Evolutionary conservation across 441 rosid genomes (phyloP).

Genomic region (Gossypium lobatum): DNA sequence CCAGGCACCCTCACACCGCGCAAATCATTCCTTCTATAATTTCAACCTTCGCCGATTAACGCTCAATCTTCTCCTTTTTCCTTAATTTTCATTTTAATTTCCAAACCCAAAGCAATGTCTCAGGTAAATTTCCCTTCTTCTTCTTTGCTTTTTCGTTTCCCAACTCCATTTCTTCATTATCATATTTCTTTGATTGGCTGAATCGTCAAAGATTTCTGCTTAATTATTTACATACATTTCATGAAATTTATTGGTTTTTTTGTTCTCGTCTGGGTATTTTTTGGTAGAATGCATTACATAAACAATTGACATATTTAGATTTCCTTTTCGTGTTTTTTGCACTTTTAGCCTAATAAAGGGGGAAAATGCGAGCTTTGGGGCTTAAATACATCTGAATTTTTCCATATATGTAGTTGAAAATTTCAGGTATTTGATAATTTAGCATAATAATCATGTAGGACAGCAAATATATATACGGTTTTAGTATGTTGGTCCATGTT

Average conservation of each 20-base stretch:
- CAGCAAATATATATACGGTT: background rate
- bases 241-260: background rate
- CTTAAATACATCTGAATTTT: background rate
- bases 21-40: no score
- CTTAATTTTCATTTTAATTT: background rate
- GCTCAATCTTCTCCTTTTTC: background rate
- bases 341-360: background rate
- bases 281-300: background rate
- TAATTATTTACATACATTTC: background rate
- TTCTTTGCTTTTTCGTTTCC: background rate
- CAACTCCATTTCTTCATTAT: background rate
- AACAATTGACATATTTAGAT: background rate
- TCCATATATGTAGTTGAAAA: background rate
- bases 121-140: conserved; percentile 1
- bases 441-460: background rate
- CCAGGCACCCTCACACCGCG: no score
- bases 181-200: background rate
- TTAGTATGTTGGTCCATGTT: background rate
- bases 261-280: background rate
- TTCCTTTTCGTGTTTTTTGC: background rate
- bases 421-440: background rate
- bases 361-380: no score
- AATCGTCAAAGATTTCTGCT: background rate
- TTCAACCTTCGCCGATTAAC: background rate
- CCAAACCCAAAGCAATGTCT: conserved; percentile 4